These are phyloP conservation scores for Helminthosporium solani DNA, from an alignment of 2,329 filamentous ascomycete genomes.

Conservation along the genomic window DNA sequence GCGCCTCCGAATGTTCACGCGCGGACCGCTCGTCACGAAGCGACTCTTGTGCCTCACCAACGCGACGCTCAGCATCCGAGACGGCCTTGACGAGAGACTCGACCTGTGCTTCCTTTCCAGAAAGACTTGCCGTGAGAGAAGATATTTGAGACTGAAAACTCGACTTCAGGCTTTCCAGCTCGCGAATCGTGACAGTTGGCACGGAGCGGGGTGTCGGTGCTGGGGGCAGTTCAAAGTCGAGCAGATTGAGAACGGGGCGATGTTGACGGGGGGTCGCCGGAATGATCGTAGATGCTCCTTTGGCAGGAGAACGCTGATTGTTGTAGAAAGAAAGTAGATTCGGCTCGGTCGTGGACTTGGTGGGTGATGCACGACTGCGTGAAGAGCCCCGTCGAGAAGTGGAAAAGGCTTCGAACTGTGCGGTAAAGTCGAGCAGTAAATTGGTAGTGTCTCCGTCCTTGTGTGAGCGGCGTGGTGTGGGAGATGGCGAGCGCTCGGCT, in stretches of 20 bases:
- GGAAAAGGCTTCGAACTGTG: slow-evolving; percentile 64
- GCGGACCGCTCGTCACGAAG: slow-evolving; percentile 73
- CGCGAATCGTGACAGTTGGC: slow-evolving; percentile 85
- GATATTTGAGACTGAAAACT: slow-evolving; percentile 89
- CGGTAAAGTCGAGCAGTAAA: slow-evolving; percentile 83
- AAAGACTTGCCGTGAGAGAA: slow-evolving; percentile 86
- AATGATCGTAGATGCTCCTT: slow-evolving; percentile 27
- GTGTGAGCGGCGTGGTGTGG: slow-evolving; percentile 55
- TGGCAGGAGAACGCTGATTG: slow-evolving; percentile 16
- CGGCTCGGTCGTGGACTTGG: slow-evolving; percentile 34
- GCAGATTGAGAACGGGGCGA: slow-evolving; percentile 41
- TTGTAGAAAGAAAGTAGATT: slow-evolving; percentile 16
- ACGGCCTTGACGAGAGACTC: slow-evolving; percentile 83
- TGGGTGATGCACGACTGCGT: slow-evolving; percentile 52
- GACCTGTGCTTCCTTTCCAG: slow-evolving; percentile 90
- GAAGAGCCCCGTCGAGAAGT: slow-evolving; percentile 43
- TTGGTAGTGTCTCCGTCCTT: slow-evolving; percentile 66
- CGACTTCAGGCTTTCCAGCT: slow-evolving; percentile 90
- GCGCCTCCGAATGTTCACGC: slow-evolving; percentile 70
- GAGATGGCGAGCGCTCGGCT: slow-evolving; percentile 47
- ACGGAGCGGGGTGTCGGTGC: slow-evolving; percentile 89
- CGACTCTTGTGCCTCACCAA: slow-evolving; percentile 80
- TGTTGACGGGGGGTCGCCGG: slow-evolving; percentile 34
- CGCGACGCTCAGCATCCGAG: slow-evolving; percentile 85
- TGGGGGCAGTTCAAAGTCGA: slow-evolving; percentile 93